These are phyloP conservation scores for Kwoniella dendrophila DNA, from an alignment of 768 basidiomycete genomes.

Conservation along the genomic window DNA sequence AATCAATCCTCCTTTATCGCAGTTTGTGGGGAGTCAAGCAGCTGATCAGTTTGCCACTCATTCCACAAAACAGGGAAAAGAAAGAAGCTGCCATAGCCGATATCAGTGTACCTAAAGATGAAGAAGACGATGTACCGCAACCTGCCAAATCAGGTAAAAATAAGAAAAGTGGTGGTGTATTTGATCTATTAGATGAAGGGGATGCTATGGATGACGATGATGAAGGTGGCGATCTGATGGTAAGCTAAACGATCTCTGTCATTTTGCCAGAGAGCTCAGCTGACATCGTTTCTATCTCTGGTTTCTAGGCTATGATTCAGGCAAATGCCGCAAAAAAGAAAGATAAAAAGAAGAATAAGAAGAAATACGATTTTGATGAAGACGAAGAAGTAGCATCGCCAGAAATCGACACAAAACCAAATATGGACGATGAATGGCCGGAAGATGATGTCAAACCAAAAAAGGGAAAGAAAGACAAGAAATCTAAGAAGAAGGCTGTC, in stretches of 20 bases:
- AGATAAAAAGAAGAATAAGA: slow-evolving; percentile 51
- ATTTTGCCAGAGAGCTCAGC: neutral
- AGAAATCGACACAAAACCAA: slow-evolving; percentile 20
- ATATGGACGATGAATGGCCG: slow-evolving; percentile 68
- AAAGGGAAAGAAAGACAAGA: slow-evolving; percentile 52
- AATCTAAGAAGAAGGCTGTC: slow-evolving; percentile 28
- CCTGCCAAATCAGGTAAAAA: slow-evolving; percentile 24
- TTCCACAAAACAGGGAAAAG: slow-evolving; percentile 37
- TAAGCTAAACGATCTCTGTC: slow-evolving; percentile 15
- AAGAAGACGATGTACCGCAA: slow-evolving; percentile 32
- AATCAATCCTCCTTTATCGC: neutral
- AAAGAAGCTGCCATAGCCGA: slow-evolving; percentile 48
- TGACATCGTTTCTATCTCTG: neutral
- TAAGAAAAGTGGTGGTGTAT: slow-evolving; percentile 33
- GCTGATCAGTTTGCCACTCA: neutral
- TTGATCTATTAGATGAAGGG: slow-evolving; percentile 35
- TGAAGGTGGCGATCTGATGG: slow-evolving; percentile 55
- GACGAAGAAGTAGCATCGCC: slow-evolving; percentile 21
- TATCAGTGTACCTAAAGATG: slow-evolving; percentile 16
- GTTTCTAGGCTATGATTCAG: slow-evolving; percentile 31
- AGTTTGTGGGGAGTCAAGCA: neutral
- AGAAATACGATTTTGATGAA: slow-evolving; percentile 32
- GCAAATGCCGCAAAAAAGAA: slow-evolving; percentile 33
- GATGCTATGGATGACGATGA: slow-evolving; percentile 40
- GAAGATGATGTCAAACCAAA: slow-evolving; percentile 65